Evolutionary conservation across 208 protist genomes (phyloP).

Genomic region (Kentomonas sorsogonicus): DNA sequence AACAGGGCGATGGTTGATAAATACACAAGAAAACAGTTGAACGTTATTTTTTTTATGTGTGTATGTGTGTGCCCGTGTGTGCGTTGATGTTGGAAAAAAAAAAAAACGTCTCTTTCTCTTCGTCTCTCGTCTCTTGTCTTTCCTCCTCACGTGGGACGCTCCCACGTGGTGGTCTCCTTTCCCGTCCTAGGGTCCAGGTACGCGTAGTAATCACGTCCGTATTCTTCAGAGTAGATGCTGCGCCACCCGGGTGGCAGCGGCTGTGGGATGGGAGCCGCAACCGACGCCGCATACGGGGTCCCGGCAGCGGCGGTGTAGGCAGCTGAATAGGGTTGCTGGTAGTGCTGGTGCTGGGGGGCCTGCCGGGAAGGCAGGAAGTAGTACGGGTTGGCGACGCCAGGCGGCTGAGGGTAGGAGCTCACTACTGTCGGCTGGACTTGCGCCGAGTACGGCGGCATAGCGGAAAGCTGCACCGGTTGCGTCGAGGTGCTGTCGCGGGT

Average conservation of each 20-base stretch:
- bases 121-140: too few species aligned
- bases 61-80: too few species aligned
- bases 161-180: constrained; percentile 61
- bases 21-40: too few species aligned
- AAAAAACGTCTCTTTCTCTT: constrained; percentile 1
- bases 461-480: too few species aligned
- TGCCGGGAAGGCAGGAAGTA: too few species aligned
- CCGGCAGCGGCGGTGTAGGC: neutral
- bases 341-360: neutral
- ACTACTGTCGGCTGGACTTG: too few species aligned
- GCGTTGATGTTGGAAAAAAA: neutral
- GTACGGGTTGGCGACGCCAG: too few species aligned
- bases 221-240: constrained; percentile 59
- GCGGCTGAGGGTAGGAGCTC: too few species aligned
- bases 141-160: constrained; percentile 15
- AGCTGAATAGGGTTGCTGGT: neutral
- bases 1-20: too few species aligned
- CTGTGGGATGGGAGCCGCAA: neutral
- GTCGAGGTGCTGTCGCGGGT: too few species aligned
- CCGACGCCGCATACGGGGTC: neutral
- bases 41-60: too few species aligned
- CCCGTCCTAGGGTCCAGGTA: constrained; percentile 48
- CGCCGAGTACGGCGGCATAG: too few species aligned
- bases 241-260: constrained; percentile 55
- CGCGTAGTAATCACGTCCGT: constrained; percentile 68